phyloP scores from a whole-genome alignment of 176 grass and related monocot genomes.

The Thalia dealbata region DNA sequence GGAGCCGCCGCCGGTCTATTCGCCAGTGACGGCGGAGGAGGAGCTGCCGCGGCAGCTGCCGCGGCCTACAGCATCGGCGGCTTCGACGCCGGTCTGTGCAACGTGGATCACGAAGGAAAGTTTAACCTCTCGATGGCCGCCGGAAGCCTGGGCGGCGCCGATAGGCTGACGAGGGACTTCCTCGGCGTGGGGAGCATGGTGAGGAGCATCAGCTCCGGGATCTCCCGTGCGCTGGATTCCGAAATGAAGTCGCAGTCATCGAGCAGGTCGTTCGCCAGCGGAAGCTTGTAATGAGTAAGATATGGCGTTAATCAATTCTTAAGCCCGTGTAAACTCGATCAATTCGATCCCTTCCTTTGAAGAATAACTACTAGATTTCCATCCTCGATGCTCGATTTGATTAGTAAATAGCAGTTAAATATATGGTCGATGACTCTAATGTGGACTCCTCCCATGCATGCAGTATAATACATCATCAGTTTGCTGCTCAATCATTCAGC shows the following conservation, averaged over 20 bases:
- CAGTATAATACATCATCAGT: too few species aligned
- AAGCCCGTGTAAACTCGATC: too few species aligned
- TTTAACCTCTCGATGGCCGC: constrained; percentile 41
- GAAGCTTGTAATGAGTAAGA: constrained; percentile 43
- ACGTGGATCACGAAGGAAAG: constrained; percentile 76
- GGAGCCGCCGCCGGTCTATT: constrained; percentile 39
- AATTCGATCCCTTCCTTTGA: too few species aligned
- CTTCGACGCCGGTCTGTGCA: constrained; percentile 46
- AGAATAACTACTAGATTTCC: too few species aligned
- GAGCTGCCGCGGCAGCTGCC: too few species aligned
- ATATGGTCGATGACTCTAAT: background rate
- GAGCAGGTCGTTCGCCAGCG: constrained; percentile 35
- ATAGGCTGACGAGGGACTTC: constrained; percentile 76
- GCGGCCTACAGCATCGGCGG: background rate
- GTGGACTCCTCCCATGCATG: too few species aligned
- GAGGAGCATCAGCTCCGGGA: constrained; percentile 48
- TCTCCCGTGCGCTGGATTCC: constrained; percentile 53
- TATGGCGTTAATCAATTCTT: too few species aligned
- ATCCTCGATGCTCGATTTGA: background rate
- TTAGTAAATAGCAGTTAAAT: background rate
- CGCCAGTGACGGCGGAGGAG: constrained; percentile 7
- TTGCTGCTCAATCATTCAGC: too few species aligned
- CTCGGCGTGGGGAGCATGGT: constrained; percentile 69
- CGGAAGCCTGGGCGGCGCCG: constrained; percentile 23
- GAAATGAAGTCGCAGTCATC: constrained; percentile 84